Base-by-base conservation (phyloP, 495 filamentous ascomycete genomes). In the Cercophora samala region DNA sequence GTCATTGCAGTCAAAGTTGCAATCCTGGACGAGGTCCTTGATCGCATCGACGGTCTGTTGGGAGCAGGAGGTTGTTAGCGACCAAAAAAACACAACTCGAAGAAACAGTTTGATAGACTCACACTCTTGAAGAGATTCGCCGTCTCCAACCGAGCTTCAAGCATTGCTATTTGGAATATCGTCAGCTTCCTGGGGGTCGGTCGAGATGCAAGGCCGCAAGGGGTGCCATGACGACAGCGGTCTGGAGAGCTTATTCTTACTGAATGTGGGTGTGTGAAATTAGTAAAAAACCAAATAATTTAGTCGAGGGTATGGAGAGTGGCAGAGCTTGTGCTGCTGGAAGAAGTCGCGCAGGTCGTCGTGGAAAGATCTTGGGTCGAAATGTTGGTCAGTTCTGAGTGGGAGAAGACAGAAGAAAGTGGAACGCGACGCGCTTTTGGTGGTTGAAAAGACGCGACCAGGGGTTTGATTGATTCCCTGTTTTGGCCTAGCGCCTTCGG, bases 1-100 rank as follows among this genome's bases (percentile, higher is more conserved):
- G 86, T 99, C 95, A 90, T 98, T 99, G 90, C 96, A 99, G 83
- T 99, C 95, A 82, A 99, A 99, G 82, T 99, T 99, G 87, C 96
- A 98, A 82, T 98, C 94, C 81, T 98, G 95, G 61, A 99, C 95
- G 26, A 99, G 88, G 74, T 99, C 96, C 81, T 97, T 98, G 88
- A 99, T 97, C 67, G 95, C 92, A 79, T 98, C 96, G 79, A 98
- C 93, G 69, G 97, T 92, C 94, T 97, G 72, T 46, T 15, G 15
- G 32, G 32, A 55, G n/a, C n/a, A n/a, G n/a, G 15, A 18, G 19
- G 63, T 19, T 29, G 26, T 29, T 1, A 29, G 4, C 8, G 4
- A 29, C 26, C 26, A 66, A 23, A 32, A n/a, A n/a, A n/a, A n/a
- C n/a, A n/a, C 25, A 29, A 8, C 26, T 29, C 26, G 26, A 29